Base-by-base conservation (phyloP, 768 basidiomycete genomes). In the Austroboletus festivus region DNA sequence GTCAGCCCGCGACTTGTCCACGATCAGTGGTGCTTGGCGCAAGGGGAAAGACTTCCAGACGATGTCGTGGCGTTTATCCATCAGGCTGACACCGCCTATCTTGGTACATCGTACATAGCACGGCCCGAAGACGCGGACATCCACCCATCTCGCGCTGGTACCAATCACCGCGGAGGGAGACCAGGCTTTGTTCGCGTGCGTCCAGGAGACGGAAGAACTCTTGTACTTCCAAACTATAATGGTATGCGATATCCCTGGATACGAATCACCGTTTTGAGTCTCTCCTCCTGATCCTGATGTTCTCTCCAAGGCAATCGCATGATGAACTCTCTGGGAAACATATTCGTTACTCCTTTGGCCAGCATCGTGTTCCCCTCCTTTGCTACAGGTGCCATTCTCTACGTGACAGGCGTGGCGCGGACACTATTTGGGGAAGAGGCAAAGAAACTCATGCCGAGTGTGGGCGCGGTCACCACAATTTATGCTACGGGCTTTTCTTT, bases 81-180 rank as follows among this genome's bases (percentile, higher is more conserved):
- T 10, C 64, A 57, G 0, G 67, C 77, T 0, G 83, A 86, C 56
- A 80, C 78, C 0, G 72, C 78, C 4, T 85, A 77, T 58, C 49
- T 85, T 41, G 80, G 79, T 2, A 78, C 81, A 5, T 70, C 73
- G 0, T 83, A 82, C 49, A 50, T 67, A 2, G 73, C 80, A 0
- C 41, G 51, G 5, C 39, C 64, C 21, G 60, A 68, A 6, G 77
- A 81, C 15, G 68, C 64, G 3, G 38, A 56, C 3, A 56, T 44
- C 5, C 76, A 71, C 47, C 82, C 82, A 1, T 82, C 82, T 2
- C 82, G 83, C 53, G 56, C 81, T 9, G 80, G 81, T 15, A 79
- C 79, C 67, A 85, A 85, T 52, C 79, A 82, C 42, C 78, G 84
- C 5, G 82, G 82, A 9, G 84, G 84, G 3, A 68, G 74, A n/a